Evolutionary conservation across 768 basidiomycete genomes (phyloP).

Genomic region (Amanita polypyramis): DNA sequence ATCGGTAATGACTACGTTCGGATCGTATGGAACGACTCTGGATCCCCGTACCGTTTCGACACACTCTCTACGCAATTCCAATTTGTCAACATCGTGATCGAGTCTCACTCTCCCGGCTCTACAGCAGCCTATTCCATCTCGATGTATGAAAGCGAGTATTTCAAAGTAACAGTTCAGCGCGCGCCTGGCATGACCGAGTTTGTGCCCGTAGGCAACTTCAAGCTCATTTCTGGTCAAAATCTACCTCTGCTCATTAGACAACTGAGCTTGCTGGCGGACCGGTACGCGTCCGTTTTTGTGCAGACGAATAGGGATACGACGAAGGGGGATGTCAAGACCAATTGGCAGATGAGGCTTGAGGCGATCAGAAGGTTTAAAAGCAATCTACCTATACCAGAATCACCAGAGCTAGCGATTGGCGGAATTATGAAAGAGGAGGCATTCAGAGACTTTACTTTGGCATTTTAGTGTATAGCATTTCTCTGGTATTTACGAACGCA

Average conservation of each 20-base stretch:
- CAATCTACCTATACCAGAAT: slow-evolving; percentile 22
- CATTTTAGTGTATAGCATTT: slow-evolving; percentile 4
- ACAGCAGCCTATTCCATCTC: slow-evolving; percentile 81
- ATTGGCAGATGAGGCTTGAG: slow-evolving; percentile 77
- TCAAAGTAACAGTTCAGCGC: slow-evolving; percentile 87
- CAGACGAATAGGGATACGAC: slow-evolving; percentile 61
- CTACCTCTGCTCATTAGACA: slow-evolving; percentile 85
- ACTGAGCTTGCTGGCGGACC: slow-evolving; percentile 77
- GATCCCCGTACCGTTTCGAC: slow-evolving; percentile 80
- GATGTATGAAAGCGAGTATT: slow-evolving; percentile 86
- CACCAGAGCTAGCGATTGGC: slow-evolving; percentile 16
- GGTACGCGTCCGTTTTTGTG: slow-evolving; percentile 81
- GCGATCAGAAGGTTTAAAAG: slow-evolving; percentile 64
- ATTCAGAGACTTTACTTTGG: slow-evolving; percentile 44
- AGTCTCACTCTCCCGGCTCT: slow-evolving; percentile 80
- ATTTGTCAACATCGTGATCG: slow-evolving; percentile 94
- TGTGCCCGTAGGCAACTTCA: slow-evolving; percentile 85
- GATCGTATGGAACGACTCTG: slow-evolving; percentile 97
- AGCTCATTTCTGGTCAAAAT: slow-evolving; percentile 83
- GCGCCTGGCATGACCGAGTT: slow-evolving; percentile 91
- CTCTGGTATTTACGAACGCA: no score
- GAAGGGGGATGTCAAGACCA: slow-evolving; percentile 73
- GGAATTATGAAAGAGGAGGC: slow-evolving; percentile 43
- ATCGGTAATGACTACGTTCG: slow-evolving; percentile 96
- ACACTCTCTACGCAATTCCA: slow-evolving; percentile 91